These are phyloP conservation scores for Colletotrichum nymphaeae DNA, from an alignment of 2,329 filamentous ascomycete species.

Conservation along the genomic window DNA sequence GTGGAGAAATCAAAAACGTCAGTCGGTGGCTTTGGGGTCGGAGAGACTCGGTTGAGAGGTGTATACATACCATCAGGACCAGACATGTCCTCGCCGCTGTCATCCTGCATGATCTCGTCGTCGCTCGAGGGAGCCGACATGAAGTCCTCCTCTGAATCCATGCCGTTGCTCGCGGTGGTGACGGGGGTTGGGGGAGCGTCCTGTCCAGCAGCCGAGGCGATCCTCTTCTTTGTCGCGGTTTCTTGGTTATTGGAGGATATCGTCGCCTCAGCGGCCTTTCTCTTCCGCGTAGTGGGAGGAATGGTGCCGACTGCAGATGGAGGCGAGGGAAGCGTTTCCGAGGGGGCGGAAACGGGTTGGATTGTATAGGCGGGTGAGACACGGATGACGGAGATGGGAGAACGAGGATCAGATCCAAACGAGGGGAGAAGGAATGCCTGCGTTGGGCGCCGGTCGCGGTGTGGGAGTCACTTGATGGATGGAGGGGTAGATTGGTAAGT, in stretches of 20 bases:
- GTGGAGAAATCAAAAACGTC: slow-evolving; percentile 4
- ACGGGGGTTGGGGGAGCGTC: slow-evolving; percentile 65
- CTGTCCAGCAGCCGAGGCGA: slow-evolving; percentile 61
- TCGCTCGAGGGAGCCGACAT: slow-evolving; percentile 86
- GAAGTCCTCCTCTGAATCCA: slow-evolving; percentile 97
- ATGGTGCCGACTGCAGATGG: slow-evolving; percentile 58
- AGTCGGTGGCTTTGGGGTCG: slow-evolving; percentile 4
- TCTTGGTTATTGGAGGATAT: slow-evolving; percentile 59
- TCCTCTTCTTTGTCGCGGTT: slow-evolving; percentile 62
- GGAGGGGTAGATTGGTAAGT: background rate
- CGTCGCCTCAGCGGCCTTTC: slow-evolving; percentile 75
- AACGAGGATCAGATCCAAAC: background rate
- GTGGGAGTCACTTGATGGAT: slow-evolving; percentile 11
- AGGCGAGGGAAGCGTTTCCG: slow-evolving; percentile 31
- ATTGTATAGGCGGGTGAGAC: background rate
- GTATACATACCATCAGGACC: slow-evolving; percentile 59
- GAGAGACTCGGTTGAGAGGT: slow-evolving; percentile 36
- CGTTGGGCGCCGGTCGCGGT: background rate
- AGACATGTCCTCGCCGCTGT: slow-evolving; percentile 79
- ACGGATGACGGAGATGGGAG: background rate
- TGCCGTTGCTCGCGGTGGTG: slow-evolving; percentile 68
- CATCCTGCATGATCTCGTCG: slow-evolving; percentile 79
- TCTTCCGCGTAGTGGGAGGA: slow-evolving; percentile 69
- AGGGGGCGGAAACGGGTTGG: slow-evolving; percentile 14
- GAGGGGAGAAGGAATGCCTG: background rate